Evolutionary conservation across 179 eudicot genomes (phyloP), one percentile per base, ranked within the genome.

Genomic region (Heliamphora pulchella): DNA sequence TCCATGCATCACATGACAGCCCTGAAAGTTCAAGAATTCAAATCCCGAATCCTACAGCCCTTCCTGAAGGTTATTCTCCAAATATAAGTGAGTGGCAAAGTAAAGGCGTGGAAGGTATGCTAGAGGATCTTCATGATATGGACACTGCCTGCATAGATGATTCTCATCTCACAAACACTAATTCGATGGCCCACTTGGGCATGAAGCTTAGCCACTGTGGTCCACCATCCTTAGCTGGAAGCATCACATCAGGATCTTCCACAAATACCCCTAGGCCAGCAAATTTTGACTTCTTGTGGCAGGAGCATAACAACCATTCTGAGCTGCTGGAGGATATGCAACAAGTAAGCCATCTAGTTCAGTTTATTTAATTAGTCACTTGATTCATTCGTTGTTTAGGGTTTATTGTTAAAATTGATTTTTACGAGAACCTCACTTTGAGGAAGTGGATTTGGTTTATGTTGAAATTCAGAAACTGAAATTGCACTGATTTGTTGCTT

Each of bases 71-170:
- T 50, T 80, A 50, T 75, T 91, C 92, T 77, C 94, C 94, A n/a
- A 87, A 80, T 80, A 57, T 79, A 46, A 85, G 86, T 85, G 93
- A 89, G 65, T 84, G 88, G 89, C 85, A 87, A 78, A 84, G 83
- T 79, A 91, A 86, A 86, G 89, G 90, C 39, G 82, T 88, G 64
- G 90, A 89, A 82, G 94, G 88, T 71, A 83, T 91, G 91, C 87
- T 89, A 81, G 91, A 91, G 79, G 92, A 91, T 81, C 87, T 91
- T 83, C 94, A 91, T 86, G 94, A 88, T 83, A 91, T 91, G 94
- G 91, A 91, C 85, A 91, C 94, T 59, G 91, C 94, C n/a, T 79
- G 81, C 76, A 88, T 91, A 79, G 92, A 91, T 77, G 92, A 91
- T 85, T 82, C 88, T 62, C 80, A 73, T 62, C 66, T 80, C 71